These are phyloP conservation scores for Hanseniaspora sp. DNA, from an alignment of 1,139 yeast species.

Conservation along the genomic window DNA sequence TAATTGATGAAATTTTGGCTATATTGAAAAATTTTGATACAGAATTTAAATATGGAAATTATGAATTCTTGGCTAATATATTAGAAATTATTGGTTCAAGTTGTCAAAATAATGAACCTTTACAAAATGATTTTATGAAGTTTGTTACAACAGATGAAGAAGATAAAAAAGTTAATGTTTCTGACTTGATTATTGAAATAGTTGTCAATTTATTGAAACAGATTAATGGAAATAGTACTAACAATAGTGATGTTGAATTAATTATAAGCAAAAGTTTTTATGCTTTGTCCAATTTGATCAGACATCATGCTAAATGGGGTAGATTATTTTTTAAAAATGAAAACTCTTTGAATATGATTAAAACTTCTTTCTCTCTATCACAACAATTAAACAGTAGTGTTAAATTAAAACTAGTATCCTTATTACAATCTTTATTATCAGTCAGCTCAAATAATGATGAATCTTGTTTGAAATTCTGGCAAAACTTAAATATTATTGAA, in stretches of 20 bases:
- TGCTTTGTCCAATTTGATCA: slow-evolving; percentile 64
- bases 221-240: neutral
- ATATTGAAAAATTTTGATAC: slow-evolving; percentile 34
- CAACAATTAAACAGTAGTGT: slow-evolving; percentile 30
- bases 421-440: slow-evolving; percentile 48
- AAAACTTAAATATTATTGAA: slow-evolving; percentile 34
- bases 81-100: slow-evolving; percentile 81
- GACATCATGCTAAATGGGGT: slow-evolving; percentile 56
- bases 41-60: slow-evolving; percentile 25
- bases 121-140: slow-evolving; percentile 55
- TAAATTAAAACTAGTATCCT: slow-evolving; percentile 45
- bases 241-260: slow-evolving; percentile 21
- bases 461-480: slow-evolving; percentile 31
- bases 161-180: slow-evolving; percentile 22
- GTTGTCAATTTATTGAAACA: neutral
- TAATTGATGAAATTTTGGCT: slow-evolving; percentile 62
- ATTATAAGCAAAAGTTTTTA: slow-evolving; percentile 56
- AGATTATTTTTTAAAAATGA: slow-evolving; percentile 39
- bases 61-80: slow-evolving; percentile 44
- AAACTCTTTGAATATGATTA: slow-evolving; percentile 50
- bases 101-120: slow-evolving; percentile 72
- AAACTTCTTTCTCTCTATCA: slow-evolving; percentile 28
- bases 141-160: slow-evolving; percentile 19
- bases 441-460: slow-evolving; percentile 36
- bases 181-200: slow-evolving; percentile 15